phyloP scores from a whole-genome alignment of 2,329 filamentous ascomycete species.

The Mycocentrospora acerina region DNA sequence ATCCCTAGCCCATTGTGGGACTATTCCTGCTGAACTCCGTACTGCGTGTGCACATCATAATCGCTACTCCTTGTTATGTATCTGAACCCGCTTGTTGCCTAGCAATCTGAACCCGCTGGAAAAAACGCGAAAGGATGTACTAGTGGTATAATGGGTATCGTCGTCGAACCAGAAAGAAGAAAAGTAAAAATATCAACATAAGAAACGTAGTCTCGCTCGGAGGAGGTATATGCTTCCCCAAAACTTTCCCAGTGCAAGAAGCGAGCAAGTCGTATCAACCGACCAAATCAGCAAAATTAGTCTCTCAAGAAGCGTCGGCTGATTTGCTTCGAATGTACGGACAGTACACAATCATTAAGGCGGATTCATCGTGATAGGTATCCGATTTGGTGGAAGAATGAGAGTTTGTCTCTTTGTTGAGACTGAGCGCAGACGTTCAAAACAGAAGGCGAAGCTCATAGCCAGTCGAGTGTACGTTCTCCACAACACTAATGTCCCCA shows the following conservation, averaged over 20 bases:
- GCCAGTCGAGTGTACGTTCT: conserved; percentile 48
- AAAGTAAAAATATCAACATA: conserved; percentile 25
- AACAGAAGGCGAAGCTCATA: conserved; percentile 54
- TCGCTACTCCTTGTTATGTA: conserved; percentile 13
- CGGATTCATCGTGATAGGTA: conserved; percentile 20
- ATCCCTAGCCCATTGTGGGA: conserved; percentile 18
- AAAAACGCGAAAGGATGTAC: conserved; percentile 20
- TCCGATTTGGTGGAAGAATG: conserved; percentile 11
- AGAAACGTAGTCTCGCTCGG: conserved; percentile 21
- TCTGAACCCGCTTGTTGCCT: conserved; percentile 24
- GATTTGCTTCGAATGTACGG: conserved; percentile 25
- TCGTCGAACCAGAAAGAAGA: conserved; percentile 28
- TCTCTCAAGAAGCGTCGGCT: conserved; percentile 11
- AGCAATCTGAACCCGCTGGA: conserved; percentile 26
- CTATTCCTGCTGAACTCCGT: conserved; percentile 12
- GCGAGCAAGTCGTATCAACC: conserved; percentile 8
- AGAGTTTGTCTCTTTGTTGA: conserved; percentile 4
- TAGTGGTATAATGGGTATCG: conserved; percentile 42
- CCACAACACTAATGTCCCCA: conserved; percentile 47
- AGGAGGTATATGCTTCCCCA: conserved; percentile 32
- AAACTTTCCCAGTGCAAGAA: conserved; percentile 23
- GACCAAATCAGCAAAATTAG: conserved; percentile 17
- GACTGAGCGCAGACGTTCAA: conserved; percentile 24
- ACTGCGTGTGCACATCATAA: conserved; percentile 16
- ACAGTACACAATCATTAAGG: conserved; percentile 37